A percentile compares a stretch with the other conserved stretches of the same genome.
These are phyloP conservation scores for Cucumis sativus DNA, from an alignment of 306 rosid species.

Conservation along the genomic window DNA sequence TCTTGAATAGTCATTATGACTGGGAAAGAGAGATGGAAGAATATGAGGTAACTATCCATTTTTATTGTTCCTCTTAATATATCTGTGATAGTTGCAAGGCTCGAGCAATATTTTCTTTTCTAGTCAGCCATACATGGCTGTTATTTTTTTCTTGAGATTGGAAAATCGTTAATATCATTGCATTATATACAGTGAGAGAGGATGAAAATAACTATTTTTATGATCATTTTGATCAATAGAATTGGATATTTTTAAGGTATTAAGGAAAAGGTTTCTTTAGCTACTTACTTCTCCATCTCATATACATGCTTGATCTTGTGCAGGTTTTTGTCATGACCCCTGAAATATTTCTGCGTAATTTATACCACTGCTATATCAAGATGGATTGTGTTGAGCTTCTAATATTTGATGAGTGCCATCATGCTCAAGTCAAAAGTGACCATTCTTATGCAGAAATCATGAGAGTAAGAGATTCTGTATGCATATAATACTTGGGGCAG, in stretches of 20 bases:
- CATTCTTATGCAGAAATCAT: conserved; percentile 86
- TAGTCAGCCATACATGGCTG: neutral
- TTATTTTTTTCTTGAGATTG: neutral
- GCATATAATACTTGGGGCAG: neutral
- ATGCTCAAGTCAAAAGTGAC: conserved; percentile 78
- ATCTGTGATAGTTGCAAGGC: neutral
- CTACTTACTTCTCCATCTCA: neutral
- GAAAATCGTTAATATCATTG: neutral
- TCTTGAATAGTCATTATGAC: conserved; percentile 36
- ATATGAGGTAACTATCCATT: conserved; percentile 47
- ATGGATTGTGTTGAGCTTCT: conserved; percentile 75
- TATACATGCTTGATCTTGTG: conserved; percentile 15
- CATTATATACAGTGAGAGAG: neutral
- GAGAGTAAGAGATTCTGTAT: conserved; percentile 48
- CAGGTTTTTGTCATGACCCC: conserved; percentile 98
- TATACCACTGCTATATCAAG: conserved; percentile 63
- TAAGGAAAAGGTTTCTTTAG: neutral
- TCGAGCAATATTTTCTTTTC: neutral
- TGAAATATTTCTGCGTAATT: conserved; percentile 43
- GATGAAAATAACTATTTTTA: neutral
- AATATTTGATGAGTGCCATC: conserved; percentile 97
- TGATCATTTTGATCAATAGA: neutral
- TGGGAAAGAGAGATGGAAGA: conserved; percentile 65
- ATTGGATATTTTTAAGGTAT: neutral
- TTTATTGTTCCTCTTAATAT: conserved; percentile 6